These are phyloP conservation scores for Platanthera zijinensis DNA, from an alignment of 106 monocot genomes.

Conservation along the genomic window DNA sequence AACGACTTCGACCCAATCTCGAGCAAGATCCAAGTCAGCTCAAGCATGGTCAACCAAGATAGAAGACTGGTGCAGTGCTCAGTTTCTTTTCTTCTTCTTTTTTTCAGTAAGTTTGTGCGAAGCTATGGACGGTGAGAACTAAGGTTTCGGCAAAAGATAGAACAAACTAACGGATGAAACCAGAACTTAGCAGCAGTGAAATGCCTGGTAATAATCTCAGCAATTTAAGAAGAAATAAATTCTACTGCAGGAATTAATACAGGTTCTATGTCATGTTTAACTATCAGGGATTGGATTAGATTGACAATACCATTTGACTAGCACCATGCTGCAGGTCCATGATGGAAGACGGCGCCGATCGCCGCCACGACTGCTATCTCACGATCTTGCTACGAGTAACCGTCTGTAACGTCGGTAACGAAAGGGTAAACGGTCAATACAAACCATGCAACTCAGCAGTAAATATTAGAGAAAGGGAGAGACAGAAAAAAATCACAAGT, in stretches of 20 bases:
- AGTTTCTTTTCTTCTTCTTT: no score
- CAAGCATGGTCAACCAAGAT: no score
- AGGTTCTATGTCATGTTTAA: neutral
- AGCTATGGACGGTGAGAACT: neutral
- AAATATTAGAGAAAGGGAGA: no score
- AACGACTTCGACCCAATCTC: no score
- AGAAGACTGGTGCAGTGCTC: no score
- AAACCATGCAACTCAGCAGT: no score
- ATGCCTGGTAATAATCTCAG: neutral
- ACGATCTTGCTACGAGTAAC: neutral
- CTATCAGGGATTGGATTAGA: neutral
- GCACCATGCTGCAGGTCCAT: neutral
- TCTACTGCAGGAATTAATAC: neutral
- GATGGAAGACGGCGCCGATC: no score
- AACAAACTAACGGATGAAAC: neutral
- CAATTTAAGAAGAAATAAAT: neutral
- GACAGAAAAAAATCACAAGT: no score
- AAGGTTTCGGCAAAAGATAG: neutral
- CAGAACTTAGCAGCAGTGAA: neutral
- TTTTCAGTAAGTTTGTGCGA: no score
- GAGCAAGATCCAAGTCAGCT: no score
- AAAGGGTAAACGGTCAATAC: neutral
- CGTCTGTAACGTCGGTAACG: neutral
- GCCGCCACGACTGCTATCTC: neutral
- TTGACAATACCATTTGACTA: neutral